Evolutionary conservation across 768 basidiomycete genomes (phyloP).

Genomic region (Leccinum rimulosum): DNA sequence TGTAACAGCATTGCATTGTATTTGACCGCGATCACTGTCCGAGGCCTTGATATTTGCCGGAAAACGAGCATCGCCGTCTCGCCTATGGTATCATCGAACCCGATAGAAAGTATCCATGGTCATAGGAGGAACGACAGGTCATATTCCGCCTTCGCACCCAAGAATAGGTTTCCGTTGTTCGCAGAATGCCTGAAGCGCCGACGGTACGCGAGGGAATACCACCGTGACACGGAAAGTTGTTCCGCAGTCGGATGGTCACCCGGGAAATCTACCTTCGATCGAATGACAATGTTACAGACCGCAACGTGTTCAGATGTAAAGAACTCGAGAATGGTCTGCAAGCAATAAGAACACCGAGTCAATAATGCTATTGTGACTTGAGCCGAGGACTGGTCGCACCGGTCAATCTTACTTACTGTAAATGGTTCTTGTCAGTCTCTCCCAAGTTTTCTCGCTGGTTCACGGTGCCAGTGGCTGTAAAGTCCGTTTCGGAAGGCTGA

Average conservation of each 20-base stretch:
- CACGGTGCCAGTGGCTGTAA: not conserved
- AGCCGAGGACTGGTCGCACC: not conserved
- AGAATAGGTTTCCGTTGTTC: not conserved
- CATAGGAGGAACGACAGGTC: not conserved
- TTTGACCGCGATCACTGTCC: not conserved
- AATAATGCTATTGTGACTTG: not conserved
- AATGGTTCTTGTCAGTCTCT: not conserved
- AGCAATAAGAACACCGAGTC: not conserved
- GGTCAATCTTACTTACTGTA: not conserved
- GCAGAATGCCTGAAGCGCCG: not conserved
- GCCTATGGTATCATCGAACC: not conserved
- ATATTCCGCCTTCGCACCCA: not conserved
- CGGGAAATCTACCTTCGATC: not conserved
- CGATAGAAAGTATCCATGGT: not conserved
- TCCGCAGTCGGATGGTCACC: not conserved
- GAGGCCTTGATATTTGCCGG: not conserved
- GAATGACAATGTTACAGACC: not conserved
- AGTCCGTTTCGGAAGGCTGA: not conserved
- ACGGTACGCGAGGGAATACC: not conserved
- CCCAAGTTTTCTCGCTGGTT: not conserved
- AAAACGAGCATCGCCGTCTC: not conserved
- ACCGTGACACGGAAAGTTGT: conserved; percentile 1
- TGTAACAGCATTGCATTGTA: not conserved
- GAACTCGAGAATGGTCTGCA: not conserved
- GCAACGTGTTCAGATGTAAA: not conserved